Evolutionary conservation across 1,284 basidiomycete genomes (phyloP), one percentile per base, ranked within the genome.

Genomic region (Cryptococcus maquisensis): DNA sequence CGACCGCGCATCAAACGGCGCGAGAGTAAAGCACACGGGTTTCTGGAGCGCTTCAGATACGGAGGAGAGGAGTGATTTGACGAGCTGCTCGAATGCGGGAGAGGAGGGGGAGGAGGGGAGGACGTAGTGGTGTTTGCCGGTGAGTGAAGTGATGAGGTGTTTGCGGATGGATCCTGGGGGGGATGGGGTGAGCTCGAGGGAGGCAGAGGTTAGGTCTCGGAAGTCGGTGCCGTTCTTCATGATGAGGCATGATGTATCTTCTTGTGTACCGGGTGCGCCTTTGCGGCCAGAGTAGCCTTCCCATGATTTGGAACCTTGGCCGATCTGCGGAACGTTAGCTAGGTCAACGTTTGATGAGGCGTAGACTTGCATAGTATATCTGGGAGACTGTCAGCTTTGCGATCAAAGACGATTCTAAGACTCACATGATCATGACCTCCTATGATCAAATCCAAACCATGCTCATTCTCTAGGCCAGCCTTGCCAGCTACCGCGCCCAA

Each of bases 161-260:
- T 74, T 80, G 56, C 92, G 81, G 2, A 89, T 75, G 59, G 84
- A 85, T 1, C 84, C 84, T 36, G 78, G 71, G 1, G 85, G 81
- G 1, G 67, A 61, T 1, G 85, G 81, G 36, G 79, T 78, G 3
- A 95, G 77, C 54, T 84, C 82, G 18, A 95, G 74, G 0, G 73
- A 78, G 41, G 92, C 78, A 57, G 88, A 86, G 48, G 88, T 89
- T 24, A 95, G 77, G 60, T 95, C 90, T 35, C 88, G 83, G 72
- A 96, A 96, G 74, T 96, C 91, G 5, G 87, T 90, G 5, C 92
- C 92, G 60, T 87, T 90, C 73, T 96, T 96, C 62, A 77, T 74
- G n/a, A 93, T 60, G 9, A 69, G 67, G 47, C n/a, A 13, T 13
- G 16, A 20, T 12, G 2, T 39, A 26, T 95, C 92, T 15, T 79